phyloP scores from a whole-genome alignment of 108 stramenopile genomes.

The Fragilaria crotonensis region DNA sequence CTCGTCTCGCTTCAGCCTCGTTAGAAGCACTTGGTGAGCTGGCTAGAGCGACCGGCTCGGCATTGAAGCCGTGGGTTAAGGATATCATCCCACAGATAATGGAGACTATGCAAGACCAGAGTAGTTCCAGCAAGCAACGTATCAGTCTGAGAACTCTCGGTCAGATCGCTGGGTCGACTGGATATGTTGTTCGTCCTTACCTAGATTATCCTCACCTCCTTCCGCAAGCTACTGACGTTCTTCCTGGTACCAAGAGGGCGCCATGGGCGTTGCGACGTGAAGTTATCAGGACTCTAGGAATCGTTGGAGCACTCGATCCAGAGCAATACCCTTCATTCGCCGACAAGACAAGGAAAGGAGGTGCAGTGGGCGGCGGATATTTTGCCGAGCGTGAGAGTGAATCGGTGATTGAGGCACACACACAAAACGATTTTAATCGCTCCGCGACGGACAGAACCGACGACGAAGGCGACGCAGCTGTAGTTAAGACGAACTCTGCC shows the following conservation, averaged over 20 bases:
- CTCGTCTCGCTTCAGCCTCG: conserved; percentile 72
- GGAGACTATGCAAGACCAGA: conserved; percentile 83
- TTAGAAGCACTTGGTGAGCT: conserved; percentile 91
- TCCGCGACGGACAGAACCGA: neutral
- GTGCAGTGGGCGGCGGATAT: conserved; percentile 77
- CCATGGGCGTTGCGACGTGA: conserved; percentile 90
- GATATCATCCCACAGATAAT: conserved; percentile 83
- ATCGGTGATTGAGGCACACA: conserved; percentile 2
- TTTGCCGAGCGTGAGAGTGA: conserved; percentile 52
- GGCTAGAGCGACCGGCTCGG: conserved; percentile 63
- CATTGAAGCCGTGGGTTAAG: conserved; percentile 78
- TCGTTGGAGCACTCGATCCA: conserved; percentile 95
- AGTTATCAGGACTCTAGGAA: conserved; percentile 88
- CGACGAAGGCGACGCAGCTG: neutral
- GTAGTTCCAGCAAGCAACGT: conserved; percentile 77
- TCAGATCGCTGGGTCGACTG: conserved; percentile 86
- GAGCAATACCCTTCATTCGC: conserved; percentile 58
- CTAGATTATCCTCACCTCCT: conserved; percentile 87
- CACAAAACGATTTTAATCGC: neutral
- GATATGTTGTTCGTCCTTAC: conserved; percentile 89
- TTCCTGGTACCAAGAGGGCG: conserved; percentile 68
- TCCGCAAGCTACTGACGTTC: conserved; percentile 66
- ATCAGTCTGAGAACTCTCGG: conserved; percentile 86
- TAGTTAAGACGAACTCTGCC: conserved; percentile 3
- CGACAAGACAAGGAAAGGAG: conserved; percentile 61